Evolutionary conservation across 805 yeast species (phyloP).

Genomic region (Osmozyma mogii): DNA sequence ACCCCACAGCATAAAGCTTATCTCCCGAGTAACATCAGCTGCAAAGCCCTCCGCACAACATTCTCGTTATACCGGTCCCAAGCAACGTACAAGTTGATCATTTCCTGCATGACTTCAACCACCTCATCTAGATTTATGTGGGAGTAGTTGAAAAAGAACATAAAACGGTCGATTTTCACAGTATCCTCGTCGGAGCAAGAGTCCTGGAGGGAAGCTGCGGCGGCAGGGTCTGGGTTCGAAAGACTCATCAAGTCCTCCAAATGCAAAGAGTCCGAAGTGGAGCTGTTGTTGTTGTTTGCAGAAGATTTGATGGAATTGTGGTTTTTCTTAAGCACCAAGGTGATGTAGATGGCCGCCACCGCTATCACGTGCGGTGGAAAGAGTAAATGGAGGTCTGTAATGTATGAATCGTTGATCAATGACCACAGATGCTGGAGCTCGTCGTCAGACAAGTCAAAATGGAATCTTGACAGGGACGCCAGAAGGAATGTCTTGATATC

Average conservation of each 20-base stretch:
- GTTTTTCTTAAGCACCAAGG: conserved; percentile 50
- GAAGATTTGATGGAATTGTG: conserved; percentile 12
- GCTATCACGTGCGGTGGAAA: conserved; percentile 90
- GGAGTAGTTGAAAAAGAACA: conserved; percentile 63
- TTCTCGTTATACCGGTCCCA: conserved; percentile 85
- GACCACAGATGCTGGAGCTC: conserved; percentile 89
- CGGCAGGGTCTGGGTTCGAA: too few species aligned
- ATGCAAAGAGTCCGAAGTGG: conserved; percentile 33
- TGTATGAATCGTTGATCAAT: conserved; percentile 78
- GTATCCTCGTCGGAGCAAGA: conserved; percentile 29
- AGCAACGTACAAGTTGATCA: conserved; percentile 69
- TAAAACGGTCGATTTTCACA: conserved; percentile 45
- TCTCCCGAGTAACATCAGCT: conserved; percentile 30
- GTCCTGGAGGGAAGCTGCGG: conserved; percentile 14
- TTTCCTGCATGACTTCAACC: conserved; percentile 76
- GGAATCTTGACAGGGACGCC: conserved; percentile 19
- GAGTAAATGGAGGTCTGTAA: conserved; percentile 75
- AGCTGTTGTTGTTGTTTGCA: conserved; percentile 18
- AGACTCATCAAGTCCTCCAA: conserved; percentile 57
- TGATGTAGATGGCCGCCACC: conserved; percentile 69
- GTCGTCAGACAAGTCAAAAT: conserved; percentile 40
- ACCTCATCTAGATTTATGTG: conserved; percentile 73
- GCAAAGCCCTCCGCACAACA: conserved; percentile 42
- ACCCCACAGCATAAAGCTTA: conserved; percentile 1
- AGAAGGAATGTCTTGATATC: conserved; percentile 42